Evolutionary conservation across 208 protist species (phyloP).

Genomic region (Trypanosomatidae sp.): DNA sequence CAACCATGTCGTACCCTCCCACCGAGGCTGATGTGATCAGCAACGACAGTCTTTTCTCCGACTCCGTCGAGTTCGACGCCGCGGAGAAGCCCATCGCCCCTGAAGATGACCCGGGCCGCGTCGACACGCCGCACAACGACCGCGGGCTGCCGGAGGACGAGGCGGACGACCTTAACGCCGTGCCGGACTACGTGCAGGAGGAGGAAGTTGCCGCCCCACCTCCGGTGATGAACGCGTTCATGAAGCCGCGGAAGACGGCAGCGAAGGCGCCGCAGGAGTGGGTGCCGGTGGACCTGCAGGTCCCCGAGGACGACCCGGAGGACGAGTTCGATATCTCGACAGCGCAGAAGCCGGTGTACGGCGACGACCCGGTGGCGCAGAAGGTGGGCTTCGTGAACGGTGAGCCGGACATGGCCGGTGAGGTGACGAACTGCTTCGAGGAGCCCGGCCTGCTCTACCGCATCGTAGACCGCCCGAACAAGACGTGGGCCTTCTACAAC

Average conservation of each 20-base stretch:
- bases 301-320: slow-evolving; percentile 55
- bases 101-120: slow-evolving; percentile 5
- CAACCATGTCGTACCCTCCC: slow-evolving; percentile 49
- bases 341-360: slow-evolving; percentile 58
- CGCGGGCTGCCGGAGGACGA: too few relatives aligned
- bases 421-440: slow-evolving; percentile 81
- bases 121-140: slow-evolving; percentile 3
- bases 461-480: slow-evolving; percentile 67
- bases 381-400: slow-evolving; percentile 57
- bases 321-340: slow-evolving; percentile 87
- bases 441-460: slow-evolving; percentile 83
- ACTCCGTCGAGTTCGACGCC: slow-evolving; percentile 59
- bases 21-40: slow-evolving; percentile 62
- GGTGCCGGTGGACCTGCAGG: slow-evolving; percentile 39
- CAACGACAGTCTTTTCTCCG: slow-evolving; percentile 74
- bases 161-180: too few relatives aligned
- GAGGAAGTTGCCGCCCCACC: slow-evolving; percentile 17
- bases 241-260: slow-evolving; percentile 57
- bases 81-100: slow-evolving; percentile 47
- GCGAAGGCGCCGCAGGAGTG: slow-evolving; percentile 37
- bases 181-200: too few relatives aligned
- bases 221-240: slow-evolving; percentile 33
- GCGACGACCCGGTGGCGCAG: too few relatives aligned
- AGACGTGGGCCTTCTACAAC: slow-evolving; percentile 90
- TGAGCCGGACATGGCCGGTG: slow-evolving; percentile 64